Conservation (phyloP, 1,284 basidiomycete genomes). For the Lignosus rhinocerotis region DNA sequence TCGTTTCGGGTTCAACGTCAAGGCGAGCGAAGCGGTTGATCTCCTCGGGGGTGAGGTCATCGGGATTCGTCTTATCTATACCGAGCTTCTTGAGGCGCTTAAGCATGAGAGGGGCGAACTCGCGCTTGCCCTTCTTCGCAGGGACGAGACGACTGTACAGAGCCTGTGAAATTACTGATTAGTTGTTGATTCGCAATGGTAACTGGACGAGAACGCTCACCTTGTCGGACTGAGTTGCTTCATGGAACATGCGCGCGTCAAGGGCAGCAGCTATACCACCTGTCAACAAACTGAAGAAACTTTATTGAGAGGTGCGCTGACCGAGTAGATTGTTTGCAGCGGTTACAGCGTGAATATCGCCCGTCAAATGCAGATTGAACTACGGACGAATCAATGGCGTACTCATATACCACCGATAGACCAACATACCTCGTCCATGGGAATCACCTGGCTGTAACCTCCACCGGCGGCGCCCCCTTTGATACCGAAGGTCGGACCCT, state of each 20-base stretch:
- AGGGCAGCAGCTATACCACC: constrained; percentile 79
- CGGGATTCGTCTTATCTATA: constrained; percentile 92
- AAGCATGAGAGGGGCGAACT: constrained; percentile 96
- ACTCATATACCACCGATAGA: background rate
- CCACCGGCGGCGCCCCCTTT: constrained; percentile 99
- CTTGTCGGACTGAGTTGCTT: constrained; percentile 95
- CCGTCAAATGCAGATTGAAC: constrained; percentile 96
- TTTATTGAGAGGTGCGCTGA: constrained; percentile 31
- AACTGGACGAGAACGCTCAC: constrained; percentile 32
- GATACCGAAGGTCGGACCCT: constrained; percentile 99
- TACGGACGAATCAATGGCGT: constrained; percentile 28
- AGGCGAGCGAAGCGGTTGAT: constrained; percentile 88
- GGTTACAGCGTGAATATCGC: constrained; percentile 97
- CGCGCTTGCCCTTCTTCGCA: constrained; percentile 91
- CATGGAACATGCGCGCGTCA: constrained; percentile 98
- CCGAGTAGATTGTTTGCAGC: constrained; percentile 96
- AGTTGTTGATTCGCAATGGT: background rate
- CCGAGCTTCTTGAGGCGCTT: constrained; percentile 94
- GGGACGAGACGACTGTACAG: constrained; percentile 94
- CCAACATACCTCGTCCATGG: constrained; percentile 89
- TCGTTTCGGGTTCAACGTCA: constrained; percentile 88
- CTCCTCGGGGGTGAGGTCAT: constrained; percentile 92
- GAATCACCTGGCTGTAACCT: constrained; percentile 98
- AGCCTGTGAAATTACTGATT: constrained; percentile 43
- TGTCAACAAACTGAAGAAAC: background rate